Conservation (phyloP, 495 filamentous ascomycete genomes). For the Daldinia bambusicola region DNA sequence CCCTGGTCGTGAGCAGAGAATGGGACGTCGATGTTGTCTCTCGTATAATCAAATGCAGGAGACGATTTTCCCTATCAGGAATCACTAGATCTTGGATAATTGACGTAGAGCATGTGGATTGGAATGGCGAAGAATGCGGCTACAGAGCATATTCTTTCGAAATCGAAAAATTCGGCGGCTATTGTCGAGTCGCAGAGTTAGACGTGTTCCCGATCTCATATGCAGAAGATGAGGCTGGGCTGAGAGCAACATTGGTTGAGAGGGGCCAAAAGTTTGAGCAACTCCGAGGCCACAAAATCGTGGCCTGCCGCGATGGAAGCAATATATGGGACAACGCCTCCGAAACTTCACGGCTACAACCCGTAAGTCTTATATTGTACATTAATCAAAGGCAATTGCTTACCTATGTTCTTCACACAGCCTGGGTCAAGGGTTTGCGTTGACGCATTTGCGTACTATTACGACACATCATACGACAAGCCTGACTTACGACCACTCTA, state of each 20-base stretch:
- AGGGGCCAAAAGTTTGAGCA: constrained; percentile 59
- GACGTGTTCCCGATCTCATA: constrained; percentile 64
- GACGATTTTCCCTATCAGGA: background rate
- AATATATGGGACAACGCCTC: constrained; percentile 17
- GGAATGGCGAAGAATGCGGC: constrained; percentile 66
- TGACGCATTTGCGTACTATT: constrained; percentile 42
- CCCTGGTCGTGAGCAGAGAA: constrained; percentile 40
- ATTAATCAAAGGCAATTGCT: background rate
- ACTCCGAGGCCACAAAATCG: constrained; percentile 66
- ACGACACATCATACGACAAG: constrained; percentile 15
- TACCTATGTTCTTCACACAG: background rate
- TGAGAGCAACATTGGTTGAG: constrained; percentile 49
- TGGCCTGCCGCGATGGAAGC: constrained; percentile 58
- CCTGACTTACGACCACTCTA: constrained; percentile 22
- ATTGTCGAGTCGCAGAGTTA: constrained; percentile 59
- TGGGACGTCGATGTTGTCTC: constrained; percentile 34
- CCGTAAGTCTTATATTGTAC: constrained; percentile 11
- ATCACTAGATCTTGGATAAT: constrained; percentile 37
- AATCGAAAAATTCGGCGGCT: constrained; percentile 61
- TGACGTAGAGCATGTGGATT: constrained; percentile 61
- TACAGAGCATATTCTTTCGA: constrained; percentile 45
- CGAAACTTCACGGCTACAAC: constrained; percentile 1
- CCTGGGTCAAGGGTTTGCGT: constrained; percentile 33
- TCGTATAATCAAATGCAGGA: constrained; percentile 31
- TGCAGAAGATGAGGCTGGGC: constrained; percentile 53